These are phyloP conservation scores for Colletotrichum orbiculare DNA, from an alignment of 2,329 filamentous ascomycete species.

Conservation along the genomic window DNA sequence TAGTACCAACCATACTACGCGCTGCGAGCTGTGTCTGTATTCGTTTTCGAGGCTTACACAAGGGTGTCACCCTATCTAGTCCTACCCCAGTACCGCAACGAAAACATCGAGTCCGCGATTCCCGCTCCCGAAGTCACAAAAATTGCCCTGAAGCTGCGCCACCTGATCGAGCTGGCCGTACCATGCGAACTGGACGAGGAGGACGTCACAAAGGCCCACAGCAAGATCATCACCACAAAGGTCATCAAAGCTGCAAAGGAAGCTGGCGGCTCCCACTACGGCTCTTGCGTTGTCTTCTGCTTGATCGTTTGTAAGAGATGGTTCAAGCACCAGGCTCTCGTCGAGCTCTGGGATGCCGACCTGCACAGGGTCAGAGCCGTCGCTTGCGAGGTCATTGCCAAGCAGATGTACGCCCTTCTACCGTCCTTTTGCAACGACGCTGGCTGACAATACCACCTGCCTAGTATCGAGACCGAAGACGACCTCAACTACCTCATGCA, in stretches of 20 bases:
- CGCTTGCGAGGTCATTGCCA: conserved; percentile 93
- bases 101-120: conserved; percentile 72
- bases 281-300: conserved; percentile 85
- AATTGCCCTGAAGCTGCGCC: conserved; percentile 87
- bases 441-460: no score
- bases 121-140: conserved; percentile 86
- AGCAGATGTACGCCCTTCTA: conserved; percentile 60
- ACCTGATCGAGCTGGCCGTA: conserved; percentile 88
- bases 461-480: conserved; percentile 85
- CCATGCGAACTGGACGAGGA: conserved; percentile 88
- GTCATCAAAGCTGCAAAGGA: conserved; percentile 85
- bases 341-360: conserved; percentile 93
- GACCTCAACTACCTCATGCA: conserved; percentile 83
- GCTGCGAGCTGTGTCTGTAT: not conserved
- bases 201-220: conserved; percentile 82
- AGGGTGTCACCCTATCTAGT: conserved; percentile 56
- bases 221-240: conserved; percentile 81
- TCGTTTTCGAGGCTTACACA: conserved; percentile 23
- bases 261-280: conserved; percentile 80
- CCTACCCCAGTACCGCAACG: conserved; percentile 71
- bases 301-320: conserved; percentile 77
- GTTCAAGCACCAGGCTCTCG: conserved; percentile 81
- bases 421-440: no score
- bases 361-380: conserved; percentile 81
- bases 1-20: not conserved